Evolutionary conservation across 371 early-diverging fungal species (phyloP), one percentile per base, ranked within the genome.

Genomic region (Mucor irregularis): DNA sequence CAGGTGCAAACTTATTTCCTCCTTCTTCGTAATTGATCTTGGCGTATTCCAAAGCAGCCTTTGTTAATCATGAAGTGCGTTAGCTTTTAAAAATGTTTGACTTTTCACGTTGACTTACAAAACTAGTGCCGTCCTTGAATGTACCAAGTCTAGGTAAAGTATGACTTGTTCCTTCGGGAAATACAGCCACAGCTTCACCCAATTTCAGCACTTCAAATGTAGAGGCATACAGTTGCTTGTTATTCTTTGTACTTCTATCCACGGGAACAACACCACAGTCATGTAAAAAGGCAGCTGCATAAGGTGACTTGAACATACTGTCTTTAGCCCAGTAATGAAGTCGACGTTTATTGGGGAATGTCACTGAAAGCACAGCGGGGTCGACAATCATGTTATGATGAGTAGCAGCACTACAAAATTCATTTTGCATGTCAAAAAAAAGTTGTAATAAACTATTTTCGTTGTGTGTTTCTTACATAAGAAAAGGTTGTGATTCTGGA

Each of bases 271-370:
- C 84, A 19, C 84, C 84, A 57, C 69, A 62, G 40, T 72, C 69
- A 9, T 53, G 52, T 25, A 84, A 49, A 34, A 84, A 74, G 2
- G 56, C 4, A 16, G 59, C 62, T 6, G 73, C 73, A 39, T 65
- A 52, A 3, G 76, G 73, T 35, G 79, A 66, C 17, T 62, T 64
- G 37, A 82, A 84, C 66, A 84, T 66, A 34, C 66, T 69, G 40
- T 82, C 69, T 45, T 81, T 82, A 49, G 82, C 84, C 84, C 84
- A 84, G 35, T 81, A 81, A 44, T 84, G 84, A 38, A 78, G 53
- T 38, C 74, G 69, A 19, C 80, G 71, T 14, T 71, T 51, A 30
- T 70, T 68, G 5, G 82, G 82, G 26, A 74, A 70, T 11, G 78
- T 73, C 21, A 68, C 69, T 5, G 75, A 76, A 10, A 84, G 57